Evolutionary conservation across 495 filamentous ascomycete species (phyloP), one percentile per base, ranked within the genome.

Genomic region (Chaetomidium leptoderma): DNA sequence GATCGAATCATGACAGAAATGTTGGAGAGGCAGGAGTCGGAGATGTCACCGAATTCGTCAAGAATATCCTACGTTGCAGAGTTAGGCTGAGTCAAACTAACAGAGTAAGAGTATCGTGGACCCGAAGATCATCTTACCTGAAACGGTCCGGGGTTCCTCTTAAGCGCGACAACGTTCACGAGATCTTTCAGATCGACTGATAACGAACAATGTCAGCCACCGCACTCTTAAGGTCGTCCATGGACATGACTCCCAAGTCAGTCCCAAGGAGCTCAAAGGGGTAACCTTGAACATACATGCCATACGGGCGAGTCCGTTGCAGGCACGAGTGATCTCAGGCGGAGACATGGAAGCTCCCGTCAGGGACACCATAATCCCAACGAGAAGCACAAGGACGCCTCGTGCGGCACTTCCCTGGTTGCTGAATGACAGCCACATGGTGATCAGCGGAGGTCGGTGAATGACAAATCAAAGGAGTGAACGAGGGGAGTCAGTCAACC

Each of bases 1-100:
- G 62, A 64, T 16, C 62, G 62, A 27, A 64, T 52, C 62, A 64
- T 64, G 48, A 64, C 57, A 17, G 62, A 64, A 44, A 64, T 59
- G 54, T 60, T 64, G 53, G 62, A 60, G 4, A 64, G 57, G 35
- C 57, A 64, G 6, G 62, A 64, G 29, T 64, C 62, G 16, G 62
- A 64, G 35, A 64, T 60, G 29, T 64, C 62, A 55, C 44, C 55
- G 47, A 64, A 64, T 21, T 64, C 62, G 37, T 64, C 62, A 23
- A 64, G 57, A 26, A 64, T 64, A 30, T 64, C 62, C 62, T 64
- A 47, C 29, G 21, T 8, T 9, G 26, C 17, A 19, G 11, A 8
- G 40, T 51, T n/a, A 37, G 7, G 35, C n/a, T n/a, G n/a, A n/a
- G n/a, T n/a, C n/a, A n/a, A n/a, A n/a, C n/a, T n/a, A n/a, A n/a